Conservation (phyloP, 495 filamentous ascomycete genomes). For the Ramalina intermedia region DNA sequence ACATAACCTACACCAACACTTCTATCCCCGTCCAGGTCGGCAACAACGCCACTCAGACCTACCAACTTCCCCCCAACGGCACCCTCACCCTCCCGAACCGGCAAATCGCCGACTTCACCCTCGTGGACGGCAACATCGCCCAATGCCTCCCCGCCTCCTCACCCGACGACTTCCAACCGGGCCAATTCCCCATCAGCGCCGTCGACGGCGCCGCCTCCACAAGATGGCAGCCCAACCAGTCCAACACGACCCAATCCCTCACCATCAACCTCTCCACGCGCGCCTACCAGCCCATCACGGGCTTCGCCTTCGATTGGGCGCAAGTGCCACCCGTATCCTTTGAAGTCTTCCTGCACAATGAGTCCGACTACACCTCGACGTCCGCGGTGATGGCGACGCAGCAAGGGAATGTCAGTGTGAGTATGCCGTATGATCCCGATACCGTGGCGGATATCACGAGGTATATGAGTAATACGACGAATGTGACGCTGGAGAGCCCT, state of each 20-base stretch:
- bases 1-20: conserved; percentile 30
- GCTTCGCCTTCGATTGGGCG: conserved; percentile 55
- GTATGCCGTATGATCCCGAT: conserved; percentile 23
- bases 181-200: conserved; percentile 58
- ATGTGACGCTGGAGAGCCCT: conserved; percentile 23
- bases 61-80: conserved; percentile 35
- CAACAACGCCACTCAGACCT: conserved; percentile 20
- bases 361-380: conserved; percentile 9
- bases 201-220: conserved; percentile 59
- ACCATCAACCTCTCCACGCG: conserved; percentile 37
- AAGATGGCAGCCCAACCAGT: conserved; percentile 51
- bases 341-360: conserved; percentile 41
- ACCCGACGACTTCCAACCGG: conserved; percentile 34
- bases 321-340: conserved; percentile 42
- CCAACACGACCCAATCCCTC: conserved; percentile 30
- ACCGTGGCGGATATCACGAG: conserved; percentile 22
- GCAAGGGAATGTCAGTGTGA: conserved; percentile 21
- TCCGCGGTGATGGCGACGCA: conserved; percentile 7
- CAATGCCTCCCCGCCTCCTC: conserved; percentile 50
- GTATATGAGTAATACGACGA: conserved; percentile 33
- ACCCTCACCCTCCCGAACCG: conserved; percentile 47
- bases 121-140: conserved; percentile 43
- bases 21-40: conserved; percentile 39
- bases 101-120: conserved; percentile 28
- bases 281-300: conserved; percentile 27